Percentiles rank a stretch among this genome's conserved stretches.
Evolutionary conservation across 2,329 filamentous ascomycete genomes (phyloP).

Genomic region (Colletotrichum tanaceti): DNA sequence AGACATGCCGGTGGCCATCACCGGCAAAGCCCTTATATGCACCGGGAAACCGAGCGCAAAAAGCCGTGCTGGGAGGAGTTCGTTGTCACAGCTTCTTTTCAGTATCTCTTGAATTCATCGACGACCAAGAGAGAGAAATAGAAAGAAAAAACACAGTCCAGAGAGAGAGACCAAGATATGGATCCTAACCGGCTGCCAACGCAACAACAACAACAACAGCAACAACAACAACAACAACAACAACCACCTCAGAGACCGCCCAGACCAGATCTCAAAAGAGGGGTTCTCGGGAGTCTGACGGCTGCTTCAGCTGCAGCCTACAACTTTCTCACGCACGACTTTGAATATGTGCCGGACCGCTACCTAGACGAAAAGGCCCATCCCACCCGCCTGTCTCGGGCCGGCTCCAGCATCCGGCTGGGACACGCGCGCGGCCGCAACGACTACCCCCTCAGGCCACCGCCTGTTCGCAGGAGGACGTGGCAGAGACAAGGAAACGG

Average conservation of each 20-base stretch:
- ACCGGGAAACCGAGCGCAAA: conserved; percentile 20
- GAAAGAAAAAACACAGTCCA: background rate
- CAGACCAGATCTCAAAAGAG: conserved; percentile 21
- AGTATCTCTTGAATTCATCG: background rate
- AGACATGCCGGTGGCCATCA: conserved; percentile 4
- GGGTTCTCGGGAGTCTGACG: conserved; percentile 20
- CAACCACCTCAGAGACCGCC: background rate
- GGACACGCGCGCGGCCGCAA: conserved; percentile 27
- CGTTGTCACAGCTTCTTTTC: conserved; percentile 1
- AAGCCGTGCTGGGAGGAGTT: background rate
- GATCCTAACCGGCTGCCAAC: conserved; percentile 15
- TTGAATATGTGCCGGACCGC: conserved; percentile 34
- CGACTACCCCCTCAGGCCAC: conserved; percentile 22
- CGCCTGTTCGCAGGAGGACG: conserved; percentile 31
- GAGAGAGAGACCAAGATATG: conserved; percentile 20
- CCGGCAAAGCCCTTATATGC: conserved; percentile 28
- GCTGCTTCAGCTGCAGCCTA: conserved; percentile 29
- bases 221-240: background rate
- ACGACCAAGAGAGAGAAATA: background rate
- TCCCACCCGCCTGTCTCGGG: conserved; percentile 33
- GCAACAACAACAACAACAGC: background rate
- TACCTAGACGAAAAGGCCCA: conserved; percentile 26
- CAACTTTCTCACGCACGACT: conserved; percentile 35
- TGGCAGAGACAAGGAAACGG: conserved; percentile 21
- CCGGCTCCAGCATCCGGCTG: conserved; percentile 28